These are phyloP conservation scores for Ustilago bromivora DNA, from an alignment of 1,284 basidiomycete species.

Conservation along the genomic window DNA sequence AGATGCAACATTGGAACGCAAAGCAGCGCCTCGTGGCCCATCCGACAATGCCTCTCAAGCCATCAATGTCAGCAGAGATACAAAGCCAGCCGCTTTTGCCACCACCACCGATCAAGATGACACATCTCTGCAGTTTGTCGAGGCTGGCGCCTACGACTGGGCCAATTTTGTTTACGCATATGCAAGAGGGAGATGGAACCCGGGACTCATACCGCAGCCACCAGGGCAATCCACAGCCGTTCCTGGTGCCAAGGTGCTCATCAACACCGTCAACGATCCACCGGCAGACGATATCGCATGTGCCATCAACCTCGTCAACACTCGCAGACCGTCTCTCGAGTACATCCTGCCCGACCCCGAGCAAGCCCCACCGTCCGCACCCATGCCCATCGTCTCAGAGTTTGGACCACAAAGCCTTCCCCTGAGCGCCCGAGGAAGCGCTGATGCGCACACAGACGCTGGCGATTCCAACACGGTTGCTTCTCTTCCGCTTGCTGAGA, in stretches of 20 bases:
- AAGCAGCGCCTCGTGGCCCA: neutral
- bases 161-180: slow-evolving; percentile 66
- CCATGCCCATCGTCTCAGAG: slow-evolving; percentile 5
- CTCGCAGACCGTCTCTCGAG: slow-evolving; percentile 38
- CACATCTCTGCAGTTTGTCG: slow-evolving; percentile 10
- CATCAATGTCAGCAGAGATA: neutral
- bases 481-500: slow-evolving; percentile 10
- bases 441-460: slow-evolving; percentile 18
- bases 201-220: slow-evolving; percentile 56
- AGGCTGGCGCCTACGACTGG: slow-evolving; percentile 61
- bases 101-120: neutral
- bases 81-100: neutral
- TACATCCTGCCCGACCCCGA: slow-evolving; percentile 22
- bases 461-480: slow-evolving; percentile 19
- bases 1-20: slow-evolving; percentile 1
- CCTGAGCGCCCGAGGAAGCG: slow-evolving; percentile 26
- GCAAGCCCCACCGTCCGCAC: neutral
- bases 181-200: slow-evolving; percentile 62
- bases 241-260: slow-evolving; percentile 35
- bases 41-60: neutral
- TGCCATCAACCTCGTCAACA: neutral
- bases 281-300: neutral
- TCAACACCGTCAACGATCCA: slow-evolving; percentile 21
- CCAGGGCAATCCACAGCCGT: slow-evolving; percentile 51
- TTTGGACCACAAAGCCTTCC: slow-evolving; percentile 40